Base-by-base conservation (phyloP, 1,284 basidiomycete species). In the Mycosarcoma maydis region DNA sequence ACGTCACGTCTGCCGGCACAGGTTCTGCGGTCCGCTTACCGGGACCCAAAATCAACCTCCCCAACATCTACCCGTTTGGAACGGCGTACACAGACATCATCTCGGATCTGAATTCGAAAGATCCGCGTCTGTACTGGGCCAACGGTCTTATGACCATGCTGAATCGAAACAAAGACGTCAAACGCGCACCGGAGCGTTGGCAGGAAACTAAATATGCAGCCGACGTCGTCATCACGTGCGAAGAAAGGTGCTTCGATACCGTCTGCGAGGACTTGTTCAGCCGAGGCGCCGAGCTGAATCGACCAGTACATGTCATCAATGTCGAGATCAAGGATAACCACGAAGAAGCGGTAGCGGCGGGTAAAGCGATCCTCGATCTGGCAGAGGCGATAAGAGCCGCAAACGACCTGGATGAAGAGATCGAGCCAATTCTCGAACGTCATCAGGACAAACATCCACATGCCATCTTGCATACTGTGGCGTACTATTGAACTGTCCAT, bases 311-410 rank as follows among this genome's bases (percentile, higher is more conserved):
- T 82, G 84, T 99, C 51, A 93, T 99, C 82, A 99, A 99, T 83
- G 88, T 98, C 61, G 96, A 99, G 82, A 98, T 98, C 84, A 97
- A 92, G 84, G 96, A 99, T 83, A 98, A 97, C 79, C 95, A 98
- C 77, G 96, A 98, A 85, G 96, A 98, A 83, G 96, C 96, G 0
- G 86, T 91, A 27, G 92, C 96, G 58, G 96, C 96, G 14, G 95
- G 95, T 13, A 92, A 90, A 82, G 94, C 95, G 1, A 95, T 98
- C 75, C 85, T 98, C 29, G 95, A 95, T 76, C 86, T 99, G n/a
- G 92, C 92, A 11, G 85, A 88, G 44, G 90, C 92, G 53, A 94
- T 95, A 78, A 85, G 92, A 84, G 13, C 27, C 24, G 20, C 32
- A 41, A 6, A 22, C 26, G 93, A 98, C 80, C 85, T 98, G 36